Base-by-base conservation (phyloP, 1,139 yeast genomes). In the Geotrichum bryndzae region DNA sequence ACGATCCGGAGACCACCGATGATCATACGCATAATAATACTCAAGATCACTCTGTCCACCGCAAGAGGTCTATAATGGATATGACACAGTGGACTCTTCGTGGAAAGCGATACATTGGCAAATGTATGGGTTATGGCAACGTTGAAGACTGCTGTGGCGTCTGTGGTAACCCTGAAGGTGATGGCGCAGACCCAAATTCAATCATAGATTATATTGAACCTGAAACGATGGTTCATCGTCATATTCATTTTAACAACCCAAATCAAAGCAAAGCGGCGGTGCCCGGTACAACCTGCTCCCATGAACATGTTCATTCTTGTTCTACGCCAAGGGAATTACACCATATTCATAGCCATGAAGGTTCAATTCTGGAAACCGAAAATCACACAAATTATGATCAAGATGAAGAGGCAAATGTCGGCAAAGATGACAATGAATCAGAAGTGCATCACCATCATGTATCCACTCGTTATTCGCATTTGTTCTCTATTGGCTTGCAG, bases 401-500 rank as follows among this genome's bases (percentile, higher is more conserved):
- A 23, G 53, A 54, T 27, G 58, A 58, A 8, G 59, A 55, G 15
- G 55, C 46, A 6, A 52, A 51, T 31, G n/a, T 35, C 7, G 56
- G 51, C 2, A 41, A 48, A 48, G 38, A 51, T 4, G 62, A 62
- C 10, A 59, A 61, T 15, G 67, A 65, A 10, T 64, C 60, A 29
- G 60, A 61, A 53, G 82, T 79, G 66, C 96, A 90, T 68, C 96
- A 88, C 70, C 96, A 89, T 70, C 92, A 88, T 69, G 81, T 90
- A 13, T 85, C 84, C 60, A 86, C 96, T 0, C 90, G 95, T 1
- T 76, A 87, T 22, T 87, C 96, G 0, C 82, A 90, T 64, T 76
- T 94, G 25, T 76, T 92, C 33, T 83, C 96, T 15, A 90, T 94
- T 62, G 97, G 97, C 3, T 74, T 92, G 35, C 97, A 94, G 74